These are phyloP conservation scores for Nephelium lappaceum DNA, from an alignment of 345 rosid genomes.

Conservation along the genomic window DNA sequence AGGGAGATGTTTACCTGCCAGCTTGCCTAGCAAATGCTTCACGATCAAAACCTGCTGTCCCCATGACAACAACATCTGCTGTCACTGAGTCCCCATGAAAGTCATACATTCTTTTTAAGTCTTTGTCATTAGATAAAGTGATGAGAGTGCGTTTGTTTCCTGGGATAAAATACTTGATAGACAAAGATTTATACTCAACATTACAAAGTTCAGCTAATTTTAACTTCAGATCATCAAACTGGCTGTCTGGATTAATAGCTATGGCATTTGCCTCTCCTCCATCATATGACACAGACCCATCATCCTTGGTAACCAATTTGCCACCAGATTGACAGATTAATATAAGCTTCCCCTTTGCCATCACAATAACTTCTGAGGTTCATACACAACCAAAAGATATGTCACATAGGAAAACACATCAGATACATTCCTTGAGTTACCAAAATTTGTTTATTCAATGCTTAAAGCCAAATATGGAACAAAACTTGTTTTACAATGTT, in stretches of 20 bases:
- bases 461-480: not conserved
- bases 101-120: slow-evolving; percentile 80
- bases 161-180: slow-evolving; percentile 88
- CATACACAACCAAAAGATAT: slow-evolving; percentile 5
- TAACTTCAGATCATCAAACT: slow-evolving; percentile 69
- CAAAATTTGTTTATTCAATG: not conserved
- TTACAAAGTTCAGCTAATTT: slow-evolving; percentile 73
- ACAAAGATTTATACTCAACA: slow-evolving; percentile 62
- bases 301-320: slow-evolving; percentile 62
- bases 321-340: slow-evolving; percentile 88
- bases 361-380: slow-evolving; percentile 36
- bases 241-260: slow-evolving; percentile 66
- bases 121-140: slow-evolving; percentile 69
- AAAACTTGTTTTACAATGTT: not conserved
- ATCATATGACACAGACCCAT: slow-evolving; percentile 64
- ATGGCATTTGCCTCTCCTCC: slow-evolving; percentile 92
- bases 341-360: slow-evolving; percentile 88
- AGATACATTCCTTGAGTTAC: not conserved
- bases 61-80: slow-evolving; percentile 69
- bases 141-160: slow-evolving; percentile 73
- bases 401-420: slow-evolving; percentile 2
- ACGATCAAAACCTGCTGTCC: slow-evolving; percentile 61
- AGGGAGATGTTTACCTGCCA: slow-evolving; percentile 46
- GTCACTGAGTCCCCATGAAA: slow-evolving; percentile 68
- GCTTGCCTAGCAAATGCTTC: slow-evolving; percentile 29